These are phyloP conservation scores for Candida michaelii DNA, from an alignment of 805 yeast genomes.

Conservation along the genomic window DNA sequence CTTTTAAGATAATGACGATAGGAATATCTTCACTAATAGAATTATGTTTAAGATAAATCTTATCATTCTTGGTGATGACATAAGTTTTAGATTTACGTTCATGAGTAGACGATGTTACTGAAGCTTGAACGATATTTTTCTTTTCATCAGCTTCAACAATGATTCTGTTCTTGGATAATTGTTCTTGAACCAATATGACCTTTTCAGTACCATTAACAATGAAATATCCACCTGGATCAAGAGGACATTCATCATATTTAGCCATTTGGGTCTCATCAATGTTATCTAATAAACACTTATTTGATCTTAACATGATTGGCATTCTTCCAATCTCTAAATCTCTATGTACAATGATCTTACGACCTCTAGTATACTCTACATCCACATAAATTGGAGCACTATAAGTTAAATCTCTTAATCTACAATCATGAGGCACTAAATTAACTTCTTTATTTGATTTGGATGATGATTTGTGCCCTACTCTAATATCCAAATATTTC, in stretches of 20 bases:
- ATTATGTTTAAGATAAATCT: slow-evolving; percentile 89
- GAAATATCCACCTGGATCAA: slow-evolving; percentile 98
- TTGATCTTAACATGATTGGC: slow-evolving; percentile 97
- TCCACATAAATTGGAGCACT: slow-evolving; percentile 96
- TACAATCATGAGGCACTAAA: slow-evolving; percentile 90
- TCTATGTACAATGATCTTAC: slow-evolving; percentile 84
- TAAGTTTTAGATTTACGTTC: slow-evolving; percentile 97
- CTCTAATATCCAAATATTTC: slow-evolving; percentile 89
- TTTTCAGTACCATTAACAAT: slow-evolving; percentile 98
- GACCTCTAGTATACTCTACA: slow-evolving; percentile 94
- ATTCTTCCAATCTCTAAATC: slow-evolving; percentile 94
- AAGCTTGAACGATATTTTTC: slow-evolving; percentile 92
- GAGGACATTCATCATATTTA: slow-evolving; percentile 83
- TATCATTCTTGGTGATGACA: slow-evolving; percentile 87
- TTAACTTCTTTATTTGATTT: slow-evolving; percentile 54
- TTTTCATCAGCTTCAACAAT: slow-evolving; percentile 97
- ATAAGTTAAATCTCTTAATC: slow-evolving; percentile 90
- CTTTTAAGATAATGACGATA: slow-evolving; percentile 87
- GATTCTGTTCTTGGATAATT: slow-evolving; percentile 92
- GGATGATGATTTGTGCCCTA: slow-evolving; percentile 74
- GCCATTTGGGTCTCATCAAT: slow-evolving; percentile 86
- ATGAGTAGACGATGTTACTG: slow-evolving; percentile 96
- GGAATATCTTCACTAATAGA: slow-evolving; percentile 95
- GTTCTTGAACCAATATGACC: slow-evolving; percentile 95
- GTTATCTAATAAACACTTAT: slow-evolving; percentile 84